phyloP scores from a whole-genome alignment of 257 asterid species.

The Ajuga chamaepitys region DNA sequence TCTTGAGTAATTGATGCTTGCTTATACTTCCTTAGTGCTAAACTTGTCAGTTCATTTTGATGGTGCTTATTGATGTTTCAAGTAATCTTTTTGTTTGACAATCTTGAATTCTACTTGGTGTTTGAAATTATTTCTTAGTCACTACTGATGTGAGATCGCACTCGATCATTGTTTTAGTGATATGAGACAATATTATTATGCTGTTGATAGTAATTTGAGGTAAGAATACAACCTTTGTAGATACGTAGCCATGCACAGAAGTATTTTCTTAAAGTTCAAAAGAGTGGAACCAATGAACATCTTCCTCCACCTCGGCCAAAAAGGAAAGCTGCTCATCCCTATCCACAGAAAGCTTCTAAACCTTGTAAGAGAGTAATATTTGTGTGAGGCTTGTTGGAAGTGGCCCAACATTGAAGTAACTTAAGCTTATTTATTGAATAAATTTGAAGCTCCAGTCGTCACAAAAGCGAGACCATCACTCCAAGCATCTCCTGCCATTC shows the following conservation, averaged over 20 bases:
- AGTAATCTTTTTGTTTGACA: neutral
- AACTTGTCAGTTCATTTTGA: neutral
- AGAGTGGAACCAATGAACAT: conserved; percentile 84
- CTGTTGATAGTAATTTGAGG: neutral
- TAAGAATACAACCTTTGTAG: conserved; percentile 31
- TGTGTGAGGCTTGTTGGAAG: neutral
- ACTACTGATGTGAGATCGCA: neutral
- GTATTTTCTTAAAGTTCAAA: conserved; percentile 83
- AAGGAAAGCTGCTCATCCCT: conserved; percentile 94
- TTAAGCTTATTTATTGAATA: conserved; percentile 1
- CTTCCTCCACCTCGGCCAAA: conserved; percentile 97
- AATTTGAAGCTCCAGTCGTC: conserved; percentile 43
- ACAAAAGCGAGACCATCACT: conserved; percentile 43
- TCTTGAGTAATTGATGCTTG: neutral
- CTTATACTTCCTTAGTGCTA: neutral
- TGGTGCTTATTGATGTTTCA: neutral
- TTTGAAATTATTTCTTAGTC: neutral
- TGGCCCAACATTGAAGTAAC: conserved; percentile 10
- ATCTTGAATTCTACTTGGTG: neutral
- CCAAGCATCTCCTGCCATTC: conserved; percentile 41
- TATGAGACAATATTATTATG: neutral
- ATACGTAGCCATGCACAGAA: conserved; percentile 98
- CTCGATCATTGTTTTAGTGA: neutral
- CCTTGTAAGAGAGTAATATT: conserved; percentile 26
- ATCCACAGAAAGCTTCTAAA: conserved; percentile 91